Conservation (phyloP, 176 grass and related monocot species). For the Elaeis guineensis region DNA sequence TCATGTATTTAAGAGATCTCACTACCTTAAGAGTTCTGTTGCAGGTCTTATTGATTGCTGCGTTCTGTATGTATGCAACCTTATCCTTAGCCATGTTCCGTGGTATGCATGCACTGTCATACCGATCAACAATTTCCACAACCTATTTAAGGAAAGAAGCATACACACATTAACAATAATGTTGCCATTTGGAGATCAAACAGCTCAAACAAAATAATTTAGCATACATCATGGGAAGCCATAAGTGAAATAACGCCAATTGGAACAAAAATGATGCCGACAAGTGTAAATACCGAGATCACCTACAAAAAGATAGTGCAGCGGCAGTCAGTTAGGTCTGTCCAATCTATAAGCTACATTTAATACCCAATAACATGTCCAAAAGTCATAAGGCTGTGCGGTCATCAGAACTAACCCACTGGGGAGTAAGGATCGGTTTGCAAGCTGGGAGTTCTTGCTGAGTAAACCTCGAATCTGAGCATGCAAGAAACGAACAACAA, state of each 20-base stretch:
- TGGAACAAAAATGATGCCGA: conserved; percentile 16
- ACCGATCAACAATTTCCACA: conserved; percentile 50
- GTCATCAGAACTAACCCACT: conserved; percentile 7
- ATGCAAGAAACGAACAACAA: conserved; percentile 6
- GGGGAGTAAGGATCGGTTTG: conserved; percentile 23
- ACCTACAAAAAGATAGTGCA: conserved; percentile 9
- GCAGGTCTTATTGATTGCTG: conserved; percentile 44
- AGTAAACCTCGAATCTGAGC: conserved; percentile 26
- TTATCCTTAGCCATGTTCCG: conserved; percentile 38
- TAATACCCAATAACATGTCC: neutral
- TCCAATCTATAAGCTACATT: too few species aligned
- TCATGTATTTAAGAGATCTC: too few species aligned
- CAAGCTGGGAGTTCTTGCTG: conserved; percentile 31
- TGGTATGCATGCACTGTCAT: conserved; percentile 52
- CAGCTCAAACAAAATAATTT: neutral
- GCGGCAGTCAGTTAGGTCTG: neutral
- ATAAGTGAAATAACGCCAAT: conserved; percentile 18
- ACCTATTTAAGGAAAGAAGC: conserved; percentile 25
- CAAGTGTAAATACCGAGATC: conserved; percentile 19
- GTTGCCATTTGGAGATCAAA: too few species aligned
- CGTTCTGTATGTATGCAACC: conserved; percentile 49
- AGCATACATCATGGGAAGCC: conserved; percentile 19
- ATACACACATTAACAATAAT: neutral
- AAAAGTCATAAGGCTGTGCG: neutral
- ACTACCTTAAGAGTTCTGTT: conserved; percentile 40